Percentiles rank a stretch among this genome's conserved stretches.
These are phyloP conservation scores for Rhazya stricta DNA, from an alignment of 257 asterid species.

Conservation along the genomic window DNA sequence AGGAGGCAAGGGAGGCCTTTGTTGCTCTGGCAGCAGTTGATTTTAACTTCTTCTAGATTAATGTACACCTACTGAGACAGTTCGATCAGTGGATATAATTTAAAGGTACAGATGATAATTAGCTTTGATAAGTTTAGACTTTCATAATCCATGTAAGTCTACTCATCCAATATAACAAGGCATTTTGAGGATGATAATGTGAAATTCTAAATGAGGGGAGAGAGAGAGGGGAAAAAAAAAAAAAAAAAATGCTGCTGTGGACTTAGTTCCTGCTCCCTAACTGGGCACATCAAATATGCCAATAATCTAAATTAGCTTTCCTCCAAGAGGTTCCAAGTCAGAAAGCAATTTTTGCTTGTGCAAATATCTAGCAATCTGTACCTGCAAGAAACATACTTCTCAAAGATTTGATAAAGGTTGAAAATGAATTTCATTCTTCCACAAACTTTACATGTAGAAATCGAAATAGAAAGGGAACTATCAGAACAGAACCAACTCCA, in stretches of 20 bases:
- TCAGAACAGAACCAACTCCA: neutral
- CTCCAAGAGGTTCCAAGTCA: neutral
- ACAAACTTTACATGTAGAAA: neutral
- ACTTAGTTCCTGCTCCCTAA: neutral
- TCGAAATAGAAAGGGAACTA: neutral
- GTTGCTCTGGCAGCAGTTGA: neutral
- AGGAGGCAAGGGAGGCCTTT: neutral
- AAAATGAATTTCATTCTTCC: no score
- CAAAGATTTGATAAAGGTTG: no score
- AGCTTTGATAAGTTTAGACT: neutral
- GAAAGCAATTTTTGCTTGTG: neutral
- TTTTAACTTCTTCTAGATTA: no score
- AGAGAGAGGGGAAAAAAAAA: no score
- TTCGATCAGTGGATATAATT: neutral
- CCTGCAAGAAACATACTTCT: no score
- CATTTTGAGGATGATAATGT: neutral
- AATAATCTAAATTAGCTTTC: neutral
- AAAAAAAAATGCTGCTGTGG: no score
- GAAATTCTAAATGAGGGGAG: neutral
- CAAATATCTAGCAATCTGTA: no score
- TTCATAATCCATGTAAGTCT: neutral
- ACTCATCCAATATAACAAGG: neutral
- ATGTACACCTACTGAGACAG: neutral
- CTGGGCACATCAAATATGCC: neutral
- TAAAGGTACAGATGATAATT: neutral